These are phyloP conservation scores for Cubamyces sp. DNA, from an alignment of 768 basidiomycete species.

Conservation along the genomic window DNA sequence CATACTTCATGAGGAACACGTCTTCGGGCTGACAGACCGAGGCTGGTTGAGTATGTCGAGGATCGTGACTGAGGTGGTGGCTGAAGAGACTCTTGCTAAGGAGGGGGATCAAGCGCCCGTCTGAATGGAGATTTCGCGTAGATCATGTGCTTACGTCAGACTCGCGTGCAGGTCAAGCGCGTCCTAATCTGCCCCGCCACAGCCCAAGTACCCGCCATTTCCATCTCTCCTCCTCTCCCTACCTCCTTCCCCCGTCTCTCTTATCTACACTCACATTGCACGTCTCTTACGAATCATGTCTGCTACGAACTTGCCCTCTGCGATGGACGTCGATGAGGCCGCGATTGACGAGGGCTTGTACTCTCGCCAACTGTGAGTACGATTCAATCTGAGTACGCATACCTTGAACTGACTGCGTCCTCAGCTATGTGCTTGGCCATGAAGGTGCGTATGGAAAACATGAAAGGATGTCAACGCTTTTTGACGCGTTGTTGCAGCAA, in stretches of 20 bases:
- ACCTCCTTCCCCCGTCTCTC: constrained; percentile 12
- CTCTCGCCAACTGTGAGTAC: constrained; percentile 86
- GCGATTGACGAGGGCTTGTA: constrained; percentile 93
- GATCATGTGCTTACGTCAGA: constrained; percentile 23
- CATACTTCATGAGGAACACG: constrained; percentile 74
- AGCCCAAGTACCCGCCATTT: constrained; percentile 11
- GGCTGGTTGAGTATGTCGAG: not conserved
- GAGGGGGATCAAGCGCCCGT: not conserved
- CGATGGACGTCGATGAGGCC: constrained; percentile 87
- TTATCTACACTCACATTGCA: constrained; percentile 8
- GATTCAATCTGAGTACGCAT: constrained; percentile 12
- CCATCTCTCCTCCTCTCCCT: constrained; percentile 11
- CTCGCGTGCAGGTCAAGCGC: constrained; percentile 25
- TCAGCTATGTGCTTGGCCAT: constrained; percentile 92
- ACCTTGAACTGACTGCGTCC: constrained; percentile 18
- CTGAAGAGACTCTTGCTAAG: no score
- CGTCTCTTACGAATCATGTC: constrained; percentile 39
- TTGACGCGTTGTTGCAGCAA: constrained; percentile 61
- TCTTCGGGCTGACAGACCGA: not conserved
- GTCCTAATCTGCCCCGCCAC: constrained; percentile 11
- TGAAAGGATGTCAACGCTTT: not conserved
- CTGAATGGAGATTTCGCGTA: constrained; percentile 7
- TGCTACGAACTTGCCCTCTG: constrained; percentile 41
- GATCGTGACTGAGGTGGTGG: not conserved
- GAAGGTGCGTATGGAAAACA: constrained; percentile 63